Percentiles rank a stretch among this genome's conserved stretches.
phyloP scores from a whole-genome alignment of 2,329 filamentous ascomycete genomes.

The Clarireedia homoeocarpa region DNA sequence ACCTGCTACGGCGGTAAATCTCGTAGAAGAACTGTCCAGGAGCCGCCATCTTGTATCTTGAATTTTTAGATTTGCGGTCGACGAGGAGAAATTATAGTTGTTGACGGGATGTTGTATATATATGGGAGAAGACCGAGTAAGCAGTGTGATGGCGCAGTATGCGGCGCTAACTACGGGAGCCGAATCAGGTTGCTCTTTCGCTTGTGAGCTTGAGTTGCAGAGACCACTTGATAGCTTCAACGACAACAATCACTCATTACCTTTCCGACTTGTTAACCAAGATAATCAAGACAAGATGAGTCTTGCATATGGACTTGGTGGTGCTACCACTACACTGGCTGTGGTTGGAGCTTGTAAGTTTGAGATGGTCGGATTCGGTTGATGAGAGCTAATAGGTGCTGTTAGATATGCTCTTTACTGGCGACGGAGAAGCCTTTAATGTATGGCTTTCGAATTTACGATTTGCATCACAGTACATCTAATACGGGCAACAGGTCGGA shows the following conservation, averaged over 20 bases:
- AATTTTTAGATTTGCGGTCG: constrained; percentile 13
- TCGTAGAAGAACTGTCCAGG: constrained; percentile 68
- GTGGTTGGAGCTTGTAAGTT: constrained; percentile 73
- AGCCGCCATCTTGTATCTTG: constrained; percentile 37
- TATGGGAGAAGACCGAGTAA: constrained; percentile 14
- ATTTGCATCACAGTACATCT: background rate
- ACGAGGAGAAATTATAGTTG: constrained; percentile 2
- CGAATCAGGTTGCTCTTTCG: constrained; percentile 7
- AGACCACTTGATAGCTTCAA: constrained; percentile 6
- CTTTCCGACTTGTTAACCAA: background rate
- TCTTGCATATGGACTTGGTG: constrained; percentile 63
- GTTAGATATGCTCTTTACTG: constrained; percentile 96
- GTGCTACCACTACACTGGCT: constrained; percentile 57
- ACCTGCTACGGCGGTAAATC: constrained; percentile 98
- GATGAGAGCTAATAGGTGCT: constrained; percentile 21
- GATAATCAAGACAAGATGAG: constrained; percentile 47
- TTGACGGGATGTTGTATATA: constrained; percentile 12
- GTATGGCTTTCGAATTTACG: constrained; percentile 40
- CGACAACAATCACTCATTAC: background rate
- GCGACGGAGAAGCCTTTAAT: constrained; percentile 93
- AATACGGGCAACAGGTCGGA: constrained; percentile 55
- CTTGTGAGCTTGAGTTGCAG: constrained; percentile 4
- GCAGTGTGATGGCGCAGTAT: constrained; percentile 7
- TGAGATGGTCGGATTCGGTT: constrained; percentile 29
- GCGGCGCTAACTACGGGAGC: constrained; percentile 18